Conservation (phyloP, 1,284 basidiomycete genomes). For the Ustilago bromivora region DNA sequence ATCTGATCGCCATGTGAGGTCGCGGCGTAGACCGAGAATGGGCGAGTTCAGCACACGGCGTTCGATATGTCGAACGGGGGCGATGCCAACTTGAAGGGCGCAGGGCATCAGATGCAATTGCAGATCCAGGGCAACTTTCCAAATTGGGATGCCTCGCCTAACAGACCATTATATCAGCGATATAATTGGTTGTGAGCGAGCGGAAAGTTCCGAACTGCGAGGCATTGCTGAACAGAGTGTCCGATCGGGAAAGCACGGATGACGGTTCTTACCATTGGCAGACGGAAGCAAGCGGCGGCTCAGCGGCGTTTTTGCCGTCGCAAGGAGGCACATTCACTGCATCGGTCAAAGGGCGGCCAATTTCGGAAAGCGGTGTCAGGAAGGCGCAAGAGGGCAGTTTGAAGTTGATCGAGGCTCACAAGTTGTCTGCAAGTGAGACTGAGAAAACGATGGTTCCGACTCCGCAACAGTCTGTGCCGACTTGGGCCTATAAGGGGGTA, state of each 20-base stretch:
- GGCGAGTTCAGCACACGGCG: background rate
- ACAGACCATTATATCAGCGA: background rate
- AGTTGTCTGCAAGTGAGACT: background rate
- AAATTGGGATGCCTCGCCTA: background rate
- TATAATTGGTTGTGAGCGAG: background rate
- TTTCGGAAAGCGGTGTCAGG: background rate
- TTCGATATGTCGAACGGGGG: background rate
- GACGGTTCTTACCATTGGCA: slow-evolving; percentile 1
- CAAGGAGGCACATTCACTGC: background rate
- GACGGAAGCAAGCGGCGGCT: slow-evolving; percentile 8
- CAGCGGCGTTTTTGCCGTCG: background rate
- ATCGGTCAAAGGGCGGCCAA: background rate
- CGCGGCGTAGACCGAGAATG: background rate
- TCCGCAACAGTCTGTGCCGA: background rate
- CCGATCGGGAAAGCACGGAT: background rate
- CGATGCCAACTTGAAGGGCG: background rate
- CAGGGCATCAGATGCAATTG: background rate
- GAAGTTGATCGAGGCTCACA: background rate
- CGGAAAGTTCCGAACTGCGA: slow-evolving; percentile 3
- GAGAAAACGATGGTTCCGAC: background rate
- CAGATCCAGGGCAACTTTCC: background rate
- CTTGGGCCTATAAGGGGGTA: too few relatives aligned
- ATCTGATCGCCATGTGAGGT: background rate
- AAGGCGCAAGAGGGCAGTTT: background rate
- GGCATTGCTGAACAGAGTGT: background rate